Base-by-base conservation (phyloP, 371 early-diverging fungal genomes). In the Vairimorpha apis region DNA sequence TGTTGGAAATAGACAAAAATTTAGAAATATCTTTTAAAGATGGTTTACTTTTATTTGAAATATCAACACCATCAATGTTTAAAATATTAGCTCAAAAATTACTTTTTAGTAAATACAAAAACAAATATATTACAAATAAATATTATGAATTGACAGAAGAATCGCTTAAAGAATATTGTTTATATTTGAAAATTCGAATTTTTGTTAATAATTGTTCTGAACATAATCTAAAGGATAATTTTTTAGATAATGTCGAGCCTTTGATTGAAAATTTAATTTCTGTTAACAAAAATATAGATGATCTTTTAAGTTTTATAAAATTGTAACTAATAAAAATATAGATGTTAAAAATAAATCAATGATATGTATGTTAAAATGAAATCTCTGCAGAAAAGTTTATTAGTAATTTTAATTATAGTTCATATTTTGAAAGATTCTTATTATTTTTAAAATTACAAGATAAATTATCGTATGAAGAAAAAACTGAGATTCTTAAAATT, bases 401-500 rank as follows among this genome's bases (percentile, higher is more conserved):
- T 8, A 75, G 58, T 30, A 55, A 65, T 13, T 79, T 65, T 70
- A 8, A 32, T 13, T 25, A 25, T 18, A 62, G 70, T 4, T 55
- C 33, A 16, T 51, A 72, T 47, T 76, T 75, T 25, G 76, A 76
- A 65, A 79, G 63, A 67, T 76, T 76, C 45, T 33, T 79, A 14
- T 49, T 79, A 29, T 79, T 76, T 53, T 72, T 76, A 25, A 59
- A 51, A 14, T 21, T 79, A n/a, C 63, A 67, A 37, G 33, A 33
- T 27, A 55, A 74, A n/a, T 44, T 70, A 8, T 32, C 8, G 13
- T 10, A 10, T 23, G 70, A 68, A 21, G 43, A 64, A n/a, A 33
- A 65, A 41, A 64, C 25, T 55, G 49, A 56, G 12, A 41, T 79
- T 33, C 53, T 75, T 43, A 67, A 13, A 29, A 72, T 79, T 18